Percentiles rank a stretch among this genome's conserved stretches.
Conservation (phyloP, 495 filamentous ascomycete genomes). For the Massariosphaeria phaeospora region DNA sequence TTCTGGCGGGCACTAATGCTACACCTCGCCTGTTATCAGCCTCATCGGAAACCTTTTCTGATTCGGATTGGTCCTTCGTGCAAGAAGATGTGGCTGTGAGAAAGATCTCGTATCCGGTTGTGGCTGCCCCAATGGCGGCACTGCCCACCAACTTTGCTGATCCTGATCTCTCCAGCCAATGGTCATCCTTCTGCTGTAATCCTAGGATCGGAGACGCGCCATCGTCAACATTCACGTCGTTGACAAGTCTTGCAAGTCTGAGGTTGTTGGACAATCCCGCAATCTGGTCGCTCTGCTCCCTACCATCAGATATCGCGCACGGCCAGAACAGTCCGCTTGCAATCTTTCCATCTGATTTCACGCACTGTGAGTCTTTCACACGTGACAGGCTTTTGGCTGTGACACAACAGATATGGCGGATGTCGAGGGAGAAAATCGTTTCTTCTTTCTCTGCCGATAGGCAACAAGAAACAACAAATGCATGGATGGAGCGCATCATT, state of each 20-base stretch:
- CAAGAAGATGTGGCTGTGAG: background rate
- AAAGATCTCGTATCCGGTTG: background rate
- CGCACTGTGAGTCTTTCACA: background rate
- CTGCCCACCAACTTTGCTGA: too few relatives aligned
- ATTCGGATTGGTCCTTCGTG: background rate
- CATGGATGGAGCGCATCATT: constrained; percentile 4
- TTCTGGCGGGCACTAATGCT: background rate
- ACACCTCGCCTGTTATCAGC: background rate
- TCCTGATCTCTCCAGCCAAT: too few relatives aligned
- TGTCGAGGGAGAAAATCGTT: background rate
- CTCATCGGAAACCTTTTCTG: background rate
- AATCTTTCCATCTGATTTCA: too few relatives aligned
- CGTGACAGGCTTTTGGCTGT: background rate
- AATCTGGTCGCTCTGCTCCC: background rate
- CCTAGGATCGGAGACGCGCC: too few relatives aligned
- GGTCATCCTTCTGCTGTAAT: too few relatives aligned
- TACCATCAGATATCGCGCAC: background rate
- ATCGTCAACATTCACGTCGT: too few relatives aligned
- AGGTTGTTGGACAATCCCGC: background rate
- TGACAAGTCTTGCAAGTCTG: too few relatives aligned
- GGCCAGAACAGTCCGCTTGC: too few relatives aligned
- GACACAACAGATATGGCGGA: background rate
- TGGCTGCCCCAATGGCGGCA: too few relatives aligned
- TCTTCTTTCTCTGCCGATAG: background rate
- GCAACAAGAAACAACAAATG: background rate